Conservation (phyloP, 495 filamentous ascomycete genomes). For the Viridothelium virens region DNA sequence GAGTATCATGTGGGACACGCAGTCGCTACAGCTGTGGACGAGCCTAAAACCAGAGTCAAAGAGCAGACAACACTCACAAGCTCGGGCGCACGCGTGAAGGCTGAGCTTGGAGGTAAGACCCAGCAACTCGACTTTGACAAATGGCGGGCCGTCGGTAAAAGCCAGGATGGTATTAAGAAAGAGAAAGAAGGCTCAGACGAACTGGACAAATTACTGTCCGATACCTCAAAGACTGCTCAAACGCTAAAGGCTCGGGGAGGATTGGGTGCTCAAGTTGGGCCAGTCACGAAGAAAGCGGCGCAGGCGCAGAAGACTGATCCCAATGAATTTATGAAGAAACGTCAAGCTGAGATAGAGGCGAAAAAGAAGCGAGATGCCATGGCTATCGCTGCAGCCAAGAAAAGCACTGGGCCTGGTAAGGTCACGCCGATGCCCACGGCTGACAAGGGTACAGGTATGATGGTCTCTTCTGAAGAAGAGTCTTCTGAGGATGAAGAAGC, state of each 20-base stretch:
- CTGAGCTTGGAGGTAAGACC: neutral
- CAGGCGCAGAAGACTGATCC: conserved; percentile 33
- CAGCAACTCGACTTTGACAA: conserved; percentile 14
- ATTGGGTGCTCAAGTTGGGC: conserved; percentile 1
- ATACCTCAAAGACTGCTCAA: conserved; percentile 14
- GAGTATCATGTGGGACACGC: conserved; percentile 63
- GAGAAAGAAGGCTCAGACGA: conserved; percentile 3
- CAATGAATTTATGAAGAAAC: conserved; percentile 36
- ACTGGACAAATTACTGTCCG: conserved; percentile 16
- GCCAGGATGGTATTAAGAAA: conserved; percentile 4
- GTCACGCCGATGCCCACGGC: neutral
- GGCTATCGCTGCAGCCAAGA: conserved; percentile 40
- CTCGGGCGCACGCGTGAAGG: neutral
- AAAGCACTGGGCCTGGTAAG: neutral
- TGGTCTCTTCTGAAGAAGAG: conserved; percentile 67
- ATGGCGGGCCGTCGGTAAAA: neutral
- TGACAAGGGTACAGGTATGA: conserved; percentile 66
- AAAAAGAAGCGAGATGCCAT: conserved; percentile 63
- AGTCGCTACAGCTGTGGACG: conserved; percentile 37
- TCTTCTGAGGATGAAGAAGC: conserved; percentile 66
- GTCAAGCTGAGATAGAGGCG: conserved; percentile 66
- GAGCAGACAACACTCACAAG: conserved; percentile 23
- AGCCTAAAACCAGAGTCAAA: conserved; percentile 16
- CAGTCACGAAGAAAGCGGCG: conserved; percentile 32
- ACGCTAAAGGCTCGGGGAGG: conserved; percentile 15